These are phyloP conservation scores for Diaporthe sp. DNA, from an alignment of 2,329 filamentous ascomycete genomes.

Conservation along the genomic window DNA sequence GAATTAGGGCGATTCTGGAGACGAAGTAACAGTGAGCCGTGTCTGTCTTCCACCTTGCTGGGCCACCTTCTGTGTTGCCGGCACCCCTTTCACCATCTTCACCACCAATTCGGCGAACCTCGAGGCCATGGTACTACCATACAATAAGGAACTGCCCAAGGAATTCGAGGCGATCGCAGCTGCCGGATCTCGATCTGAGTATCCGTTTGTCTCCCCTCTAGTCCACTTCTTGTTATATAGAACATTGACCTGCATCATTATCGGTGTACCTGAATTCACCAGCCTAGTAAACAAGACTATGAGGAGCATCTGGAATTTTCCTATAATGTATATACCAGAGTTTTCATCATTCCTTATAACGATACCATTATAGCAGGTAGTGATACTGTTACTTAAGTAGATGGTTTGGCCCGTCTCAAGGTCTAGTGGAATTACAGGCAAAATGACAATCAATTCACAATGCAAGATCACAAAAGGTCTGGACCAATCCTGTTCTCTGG, in stretches of 20 bases:
- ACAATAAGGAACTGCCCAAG: neutral
- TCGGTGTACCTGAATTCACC: neutral
- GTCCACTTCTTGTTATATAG: neutral
- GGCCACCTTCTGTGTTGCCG: neutral
- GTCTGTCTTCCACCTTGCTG: neutral
- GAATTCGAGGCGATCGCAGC: neutral
- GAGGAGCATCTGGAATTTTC: neutral
- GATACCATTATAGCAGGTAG: neutral
- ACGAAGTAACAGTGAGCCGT: neutral
- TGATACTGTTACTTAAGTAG: neutral
- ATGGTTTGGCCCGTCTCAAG: neutral
- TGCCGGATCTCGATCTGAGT: neutral
- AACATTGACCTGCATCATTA: neutral
- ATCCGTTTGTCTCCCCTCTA: neutral
- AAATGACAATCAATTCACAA: neutral
- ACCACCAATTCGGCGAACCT: neutral
- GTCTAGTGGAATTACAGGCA: neutral
- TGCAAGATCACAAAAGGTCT: neutral
- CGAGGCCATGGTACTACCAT: neutral
- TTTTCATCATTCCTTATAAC: neutral
- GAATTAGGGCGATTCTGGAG: conserved; percentile 17
- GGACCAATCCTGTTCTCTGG: too few species aligned
- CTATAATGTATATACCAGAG: neutral
- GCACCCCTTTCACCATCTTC: neutral
- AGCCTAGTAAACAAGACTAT: neutral